phyloP scores from a whole-genome alignment of 108 stramenopile species.

The Cyclotella baltica region DNA sequence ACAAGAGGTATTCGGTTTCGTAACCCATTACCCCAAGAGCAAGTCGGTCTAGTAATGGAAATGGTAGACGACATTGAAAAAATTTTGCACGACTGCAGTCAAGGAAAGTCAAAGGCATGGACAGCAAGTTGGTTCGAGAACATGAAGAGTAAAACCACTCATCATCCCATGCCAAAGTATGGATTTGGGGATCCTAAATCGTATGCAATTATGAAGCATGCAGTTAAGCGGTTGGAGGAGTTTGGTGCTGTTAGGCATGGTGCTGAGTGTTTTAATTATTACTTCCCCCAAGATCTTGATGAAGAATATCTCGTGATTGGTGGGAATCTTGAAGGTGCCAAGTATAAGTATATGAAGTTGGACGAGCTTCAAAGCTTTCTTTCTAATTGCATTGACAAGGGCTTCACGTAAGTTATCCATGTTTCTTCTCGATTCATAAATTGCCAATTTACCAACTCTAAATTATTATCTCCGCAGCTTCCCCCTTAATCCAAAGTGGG shows the following conservation, averaged over 20 bases:
- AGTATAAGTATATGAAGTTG: conserved; percentile 67
- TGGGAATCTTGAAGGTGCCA: conserved; percentile 45
- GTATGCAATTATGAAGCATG: conserved; percentile 72
- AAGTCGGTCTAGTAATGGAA: conserved; percentile 65
- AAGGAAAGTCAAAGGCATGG: conserved; percentile 58
- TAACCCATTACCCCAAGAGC: conserved; percentile 65
- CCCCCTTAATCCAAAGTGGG: conserved; percentile 70
- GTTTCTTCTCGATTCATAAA: background rate
- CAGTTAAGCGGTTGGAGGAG: conserved; percentile 60
- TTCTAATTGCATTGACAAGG: conserved; percentile 57
- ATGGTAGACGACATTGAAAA: conserved; percentile 67
- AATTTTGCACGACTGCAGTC: conserved; percentile 46
- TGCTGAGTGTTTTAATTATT: conserved; percentile 78
- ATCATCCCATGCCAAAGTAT: conserved; percentile 60
- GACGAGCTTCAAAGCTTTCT: conserved; percentile 66
- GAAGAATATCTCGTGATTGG: conserved; percentile 65
- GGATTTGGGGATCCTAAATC: conserved; percentile 84
- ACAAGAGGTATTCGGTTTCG: conserved; percentile 63
- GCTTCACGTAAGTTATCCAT: conserved; percentile 50
- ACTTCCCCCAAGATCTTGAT: conserved; percentile 83
- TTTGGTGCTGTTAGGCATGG: conserved; percentile 80
- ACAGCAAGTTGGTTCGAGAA: conserved; percentile 70
- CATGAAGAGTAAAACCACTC: conserved; percentile 56
- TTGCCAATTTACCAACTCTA: background rate
- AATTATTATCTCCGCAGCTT: conserved; percentile 15